These are phyloP conservation scores for Pichia phayaonensis DNA, from an alignment of 805 yeast species.

Conservation along the genomic window DNA sequence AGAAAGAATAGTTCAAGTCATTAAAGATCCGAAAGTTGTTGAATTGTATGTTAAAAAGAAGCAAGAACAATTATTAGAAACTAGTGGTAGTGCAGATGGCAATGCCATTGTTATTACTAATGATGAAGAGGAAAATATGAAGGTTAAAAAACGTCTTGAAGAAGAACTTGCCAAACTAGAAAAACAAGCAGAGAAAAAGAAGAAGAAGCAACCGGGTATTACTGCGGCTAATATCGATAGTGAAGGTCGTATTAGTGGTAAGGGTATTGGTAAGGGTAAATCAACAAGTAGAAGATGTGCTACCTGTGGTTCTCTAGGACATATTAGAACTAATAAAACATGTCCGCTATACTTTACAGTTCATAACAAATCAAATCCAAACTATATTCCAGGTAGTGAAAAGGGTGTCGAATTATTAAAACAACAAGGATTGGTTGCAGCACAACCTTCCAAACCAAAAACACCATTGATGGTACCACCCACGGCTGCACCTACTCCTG, in stretches of 20 bases:
- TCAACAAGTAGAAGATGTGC: slow-evolving; percentile 79
- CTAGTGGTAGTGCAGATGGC: slow-evolving; percentile 62
- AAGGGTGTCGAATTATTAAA: slow-evolving; percentile 9
- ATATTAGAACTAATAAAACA: slow-evolving; percentile 81
- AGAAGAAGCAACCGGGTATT: slow-evolving; percentile 25
- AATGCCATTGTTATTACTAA: slow-evolving; percentile 54
- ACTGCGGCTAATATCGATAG: slow-evolving; percentile 29
- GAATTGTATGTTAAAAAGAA: slow-evolving; percentile 68
- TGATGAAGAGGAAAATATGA: slow-evolving; percentile 75
- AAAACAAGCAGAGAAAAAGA: slow-evolving; percentile 55
- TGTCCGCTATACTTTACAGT: slow-evolving; percentile 75
- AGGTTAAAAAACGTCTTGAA: slow-evolving; percentile 68
- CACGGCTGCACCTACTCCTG: not conserved
- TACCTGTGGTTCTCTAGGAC: slow-evolving; percentile 93
- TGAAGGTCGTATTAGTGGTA: slow-evolving; percentile 43
- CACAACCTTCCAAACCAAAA: not conserved
- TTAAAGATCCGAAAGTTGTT: slow-evolving; percentile 81
- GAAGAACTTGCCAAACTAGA: slow-evolving; percentile 79
- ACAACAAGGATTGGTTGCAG: not conserved
- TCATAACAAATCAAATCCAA: slow-evolving; percentile 30
- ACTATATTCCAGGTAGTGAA: slow-evolving; percentile 28
- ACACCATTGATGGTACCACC: not conserved
- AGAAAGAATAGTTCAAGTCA: slow-evolving; percentile 70
- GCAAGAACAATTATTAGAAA: slow-evolving; percentile 28
- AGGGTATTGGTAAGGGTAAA: slow-evolving; percentile 66